phyloP scores from a whole-genome alignment of 2,329 filamentous ascomycete genomes.

The Dendryphion nanum region DNA sequence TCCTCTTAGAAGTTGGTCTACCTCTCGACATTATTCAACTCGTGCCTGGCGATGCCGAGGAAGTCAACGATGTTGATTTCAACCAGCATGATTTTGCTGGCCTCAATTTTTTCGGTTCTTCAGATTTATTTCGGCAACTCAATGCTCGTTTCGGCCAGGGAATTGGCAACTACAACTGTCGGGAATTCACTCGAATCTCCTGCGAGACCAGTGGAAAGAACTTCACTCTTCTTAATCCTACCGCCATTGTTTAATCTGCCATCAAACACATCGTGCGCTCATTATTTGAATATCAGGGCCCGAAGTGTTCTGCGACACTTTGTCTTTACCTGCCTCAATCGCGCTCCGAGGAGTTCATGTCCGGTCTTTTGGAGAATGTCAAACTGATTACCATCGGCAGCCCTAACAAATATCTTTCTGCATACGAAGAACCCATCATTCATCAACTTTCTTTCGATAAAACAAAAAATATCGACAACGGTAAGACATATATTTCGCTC shows the following conservation, averaged over 20 bases:
- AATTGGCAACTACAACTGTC: slow-evolving; percentile 77
- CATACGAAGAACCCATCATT: slow-evolving; percentile 87
- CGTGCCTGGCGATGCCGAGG: slow-evolving; percentile 80
- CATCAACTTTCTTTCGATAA: slow-evolving; percentile 80
- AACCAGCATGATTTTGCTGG: slow-evolving; percentile 78
- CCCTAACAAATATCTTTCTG: slow-evolving; percentile 63
- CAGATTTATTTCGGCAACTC: slow-evolving; percentile 82
- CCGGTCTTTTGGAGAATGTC: slow-evolving; percentile 61
- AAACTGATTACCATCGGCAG: slow-evolving; percentile 59
- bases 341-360: slow-evolving; percentile 66
- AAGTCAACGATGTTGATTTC: slow-evolving; percentile 76
- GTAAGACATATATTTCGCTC: slow-evolving; percentile 70
- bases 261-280: slow-evolving; percentile 80
- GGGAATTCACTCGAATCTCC: slow-evolving; percentile 81
- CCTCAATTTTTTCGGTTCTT: slow-evolving; percentile 92
- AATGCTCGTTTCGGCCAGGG: slow-evolving; percentile 86
- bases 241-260: slow-evolving; percentile 75
- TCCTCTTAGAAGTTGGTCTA: slow-evolving; percentile 87
- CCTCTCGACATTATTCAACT: slow-evolving; percentile 89
- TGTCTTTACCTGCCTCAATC: slow-evolving; percentile 76
- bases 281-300: slow-evolving; percentile 87
- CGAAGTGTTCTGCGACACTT: slow-evolving; percentile 87
- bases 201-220: slow-evolving; percentile 94
- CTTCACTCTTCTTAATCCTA: slow-evolving; percentile 79
- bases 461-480: slow-evolving; percentile 71